These are phyloP conservation scores for Escallonia rubra DNA, from an alignment of 129 eudicot genomes.

Conservation along the genomic window DNA sequence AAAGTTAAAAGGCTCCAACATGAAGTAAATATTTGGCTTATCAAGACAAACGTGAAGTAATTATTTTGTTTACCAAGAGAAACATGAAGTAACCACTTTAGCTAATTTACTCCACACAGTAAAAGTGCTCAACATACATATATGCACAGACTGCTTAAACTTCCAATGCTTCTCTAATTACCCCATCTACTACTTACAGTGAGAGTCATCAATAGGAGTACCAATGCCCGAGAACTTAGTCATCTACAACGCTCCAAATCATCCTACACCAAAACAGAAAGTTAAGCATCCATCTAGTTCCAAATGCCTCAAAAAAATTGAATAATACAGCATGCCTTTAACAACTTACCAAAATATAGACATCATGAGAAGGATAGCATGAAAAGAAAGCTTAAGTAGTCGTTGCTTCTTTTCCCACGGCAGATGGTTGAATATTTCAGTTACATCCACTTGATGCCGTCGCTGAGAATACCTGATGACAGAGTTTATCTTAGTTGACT, in stretches of 20 bases:
- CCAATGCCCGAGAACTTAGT: constrained; percentile 29
- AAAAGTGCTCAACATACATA: too few relatives aligned
- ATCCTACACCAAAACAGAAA: constrained; percentile 44
- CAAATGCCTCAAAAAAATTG: constrained; percentile 4
- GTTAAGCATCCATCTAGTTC: not conserved
- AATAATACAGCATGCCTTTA: not conserved
- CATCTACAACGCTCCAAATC: constrained; percentile 58
- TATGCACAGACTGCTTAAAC: too few relatives aligned
- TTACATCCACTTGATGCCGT: constrained; percentile 67
- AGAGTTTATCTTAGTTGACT: not conserved
- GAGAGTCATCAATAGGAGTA: constrained; percentile 2
- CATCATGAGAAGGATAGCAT: constrained; percentile 37
- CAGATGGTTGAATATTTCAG: constrained; percentile 66
- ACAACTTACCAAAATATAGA: constrained; percentile 64
- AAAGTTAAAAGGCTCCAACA: too few relatives aligned
- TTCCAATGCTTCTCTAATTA: too few relatives aligned
- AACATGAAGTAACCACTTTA: too few relatives aligned
- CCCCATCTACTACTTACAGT: constrained; percentile 19
- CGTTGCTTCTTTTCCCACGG: constrained; percentile 60
- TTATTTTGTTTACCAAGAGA: too few relatives aligned
- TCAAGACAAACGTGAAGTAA: too few relatives aligned
- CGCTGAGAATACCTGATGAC: constrained; percentile 43
- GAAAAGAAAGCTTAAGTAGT: constrained; percentile 54
- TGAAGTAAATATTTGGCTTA: too few relatives aligned
- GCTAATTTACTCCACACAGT: too few relatives aligned